These are phyloP conservation scores for Phycomyces blakesleeanus DNA, from an alignment of 192 early-diverging fungal genomes.

Conservation along the genomic window DNA sequence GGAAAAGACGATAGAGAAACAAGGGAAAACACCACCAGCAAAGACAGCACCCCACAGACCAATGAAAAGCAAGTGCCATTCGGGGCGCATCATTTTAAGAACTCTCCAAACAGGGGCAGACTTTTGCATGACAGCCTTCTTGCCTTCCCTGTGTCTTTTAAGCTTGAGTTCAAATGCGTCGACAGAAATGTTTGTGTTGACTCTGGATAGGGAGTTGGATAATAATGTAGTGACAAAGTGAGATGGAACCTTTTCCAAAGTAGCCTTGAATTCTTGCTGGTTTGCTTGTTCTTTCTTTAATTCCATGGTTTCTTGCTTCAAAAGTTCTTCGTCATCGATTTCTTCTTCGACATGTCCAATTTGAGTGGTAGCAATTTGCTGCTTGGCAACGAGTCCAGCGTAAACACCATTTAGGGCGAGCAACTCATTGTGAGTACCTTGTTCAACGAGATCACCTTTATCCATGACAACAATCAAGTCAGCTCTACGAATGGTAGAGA, in stretches of 20 bases:
- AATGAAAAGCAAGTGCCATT: conserved; percentile 50
- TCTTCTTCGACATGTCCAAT: conserved; percentile 28
- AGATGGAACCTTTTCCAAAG: background rate
- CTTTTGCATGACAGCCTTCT: conserved; percentile 33
- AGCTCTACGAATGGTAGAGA: conserved; percentile 85
- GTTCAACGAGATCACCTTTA: conserved; percentile 65
- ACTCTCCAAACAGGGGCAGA: conserved; percentile 55
- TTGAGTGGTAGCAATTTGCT: conserved; percentile 53
- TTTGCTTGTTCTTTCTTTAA: conserved; percentile 1
- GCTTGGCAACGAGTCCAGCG: conserved; percentile 60
- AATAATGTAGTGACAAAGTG: background rate
- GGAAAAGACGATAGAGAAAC: conserved; percentile 59
- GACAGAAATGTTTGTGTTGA: conserved; percentile 12
- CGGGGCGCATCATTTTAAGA: conserved; percentile 46
- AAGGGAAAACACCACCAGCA: conserved; percentile 72
- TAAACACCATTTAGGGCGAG: conserved; percentile 60
- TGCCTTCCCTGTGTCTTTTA: conserved; percentile 34
- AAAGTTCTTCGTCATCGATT: conserved; percentile 19
- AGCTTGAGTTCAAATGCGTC: conserved; percentile 35
- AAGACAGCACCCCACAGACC: conserved; percentile 59
- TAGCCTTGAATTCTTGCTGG: background rate
- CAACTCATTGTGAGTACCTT: conserved; percentile 78
- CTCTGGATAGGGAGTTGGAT: conserved; percentile 10
- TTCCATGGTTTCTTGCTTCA: conserved; percentile 6
- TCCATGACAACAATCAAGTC: conserved; percentile 84